A percentile compares a stretch with the other conserved stretches of the same genome.
Conservation (phyloP, 1,284 basidiomycete genomes). For the Puccinia coronata region DNA sequence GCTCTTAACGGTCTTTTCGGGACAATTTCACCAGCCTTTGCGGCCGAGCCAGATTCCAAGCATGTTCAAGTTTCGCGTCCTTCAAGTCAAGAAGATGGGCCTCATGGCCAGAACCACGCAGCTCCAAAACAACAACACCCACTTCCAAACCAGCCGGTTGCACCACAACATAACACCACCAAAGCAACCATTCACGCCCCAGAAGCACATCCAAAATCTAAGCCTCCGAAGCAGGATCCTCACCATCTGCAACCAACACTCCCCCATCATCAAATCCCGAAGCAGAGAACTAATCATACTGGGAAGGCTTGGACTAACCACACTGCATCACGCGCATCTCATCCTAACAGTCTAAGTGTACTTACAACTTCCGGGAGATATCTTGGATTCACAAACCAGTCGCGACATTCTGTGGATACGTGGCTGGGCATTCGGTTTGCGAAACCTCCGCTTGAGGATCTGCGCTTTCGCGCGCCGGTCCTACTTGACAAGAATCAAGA, state of each 20-base stretch:
- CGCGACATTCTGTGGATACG: constrained; percentile 65
- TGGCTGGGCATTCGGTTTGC: constrained; percentile 72
- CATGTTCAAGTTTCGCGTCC: not conserved
- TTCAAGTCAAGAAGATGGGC: not conserved
- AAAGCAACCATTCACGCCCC: not conserved
- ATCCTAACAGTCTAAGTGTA: not conserved
- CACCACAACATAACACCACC: not conserved
- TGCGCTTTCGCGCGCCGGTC: constrained; percentile 68
- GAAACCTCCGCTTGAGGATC: constrained; percentile 64
- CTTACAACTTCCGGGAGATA: constrained; percentile 34
- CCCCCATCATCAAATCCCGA: not conserved
- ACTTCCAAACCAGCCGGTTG: not conserved
- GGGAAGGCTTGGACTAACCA: not conserved
- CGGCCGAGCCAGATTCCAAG: not conserved
- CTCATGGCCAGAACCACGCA: not conserved
- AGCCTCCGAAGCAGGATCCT: not conserved
- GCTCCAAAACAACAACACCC: not conserved
- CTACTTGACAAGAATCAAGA: constrained; percentile 59
- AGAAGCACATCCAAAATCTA: not conserved
- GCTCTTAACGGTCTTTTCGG: not conserved
- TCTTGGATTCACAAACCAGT: constrained; percentile 53
- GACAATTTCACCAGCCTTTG: not conserved
- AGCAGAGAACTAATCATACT: not conserved
- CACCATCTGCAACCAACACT: not conserved
- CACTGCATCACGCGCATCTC: not conserved